Evolutionary conservation across 2,329 filamentous ascomycete genomes (phyloP), one percentile per base, ranked within the genome.

Genomic region (Chaetomium strumarium): DNA sequence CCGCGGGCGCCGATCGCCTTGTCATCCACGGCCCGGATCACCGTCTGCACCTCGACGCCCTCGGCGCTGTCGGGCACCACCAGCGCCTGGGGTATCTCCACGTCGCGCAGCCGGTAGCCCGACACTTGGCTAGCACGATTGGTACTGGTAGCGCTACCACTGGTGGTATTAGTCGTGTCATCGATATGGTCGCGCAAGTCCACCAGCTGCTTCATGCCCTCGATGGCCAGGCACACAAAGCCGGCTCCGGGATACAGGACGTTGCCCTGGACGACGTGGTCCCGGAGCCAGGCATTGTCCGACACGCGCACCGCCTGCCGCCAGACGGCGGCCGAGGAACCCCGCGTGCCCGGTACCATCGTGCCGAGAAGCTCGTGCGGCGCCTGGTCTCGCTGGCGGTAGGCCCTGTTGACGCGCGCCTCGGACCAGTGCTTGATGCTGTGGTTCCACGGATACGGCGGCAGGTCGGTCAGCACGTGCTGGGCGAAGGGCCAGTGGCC

Each of bases 361-460:
- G 6, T 63, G 3, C 67, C 67, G 2, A 72, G 61, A 30, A 67
- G 63, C 5, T 66, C 62, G 5, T 61, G 55, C 0, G 58, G 58
- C 2, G 60, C 46, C 12, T 57, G 47, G 3, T 6, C 14, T 2
- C 68, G 66, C 12, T 68, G 60, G 9, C 69, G 62, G 30, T 63
- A 67, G 20, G 64, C 61, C 1, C 55, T 57, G 34, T 64, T 69
- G 3, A 67, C 44, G 6, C 67, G 62, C 5, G 67, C 62, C 24
- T 75, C 72, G 9, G 60, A 44, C 72, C 72, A 75, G 56, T 70
- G 71, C 0, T 33, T 60, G 2, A 61, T 62, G 5, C 66, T 65
- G 38, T 71, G 70, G 43, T 74, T 66, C 60, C 71, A 76, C 0
- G 70, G 66, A 49, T 75, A 76, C 1, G 65, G 57, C 0, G 73